Evolutionary conservation across 2,329 filamentous ascomycete genomes (phyloP), one percentile per base, ranked within the genome.

Genomic region (Pyrenophora teres): DNA sequence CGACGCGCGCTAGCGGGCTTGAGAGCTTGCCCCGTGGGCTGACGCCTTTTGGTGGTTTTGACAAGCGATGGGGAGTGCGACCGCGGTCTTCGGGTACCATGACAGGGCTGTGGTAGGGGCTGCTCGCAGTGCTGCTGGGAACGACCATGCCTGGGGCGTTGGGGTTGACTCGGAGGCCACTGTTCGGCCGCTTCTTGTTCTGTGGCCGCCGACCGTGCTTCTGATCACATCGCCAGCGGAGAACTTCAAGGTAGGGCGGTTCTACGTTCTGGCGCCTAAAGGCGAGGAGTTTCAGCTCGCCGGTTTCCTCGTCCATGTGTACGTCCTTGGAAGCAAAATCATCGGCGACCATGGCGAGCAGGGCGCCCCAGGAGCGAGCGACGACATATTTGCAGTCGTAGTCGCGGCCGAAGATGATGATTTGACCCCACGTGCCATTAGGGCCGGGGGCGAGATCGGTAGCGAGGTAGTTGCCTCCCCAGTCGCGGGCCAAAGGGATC

Each of bases 341-440:
- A 68, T 99, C 94, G 25, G 94, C 92, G 6, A 97, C 84, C 27
- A 87, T 84, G 43, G 92, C 92, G 16, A 99, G 77, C 70, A 99
- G 92, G 8, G 88, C 83, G 13, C 87, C 85, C 94, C 94, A 99
- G 1, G 93, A 97, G 55, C 90, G 86, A 25, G 94, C 90, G 50
- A 99, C 83, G 6, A 99, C 94, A 70, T 96, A 99, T 78, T 99
- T 99, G 76, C 90, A 96, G 72, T 99, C 94, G 76, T 96, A 99
- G 77, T 99, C 94, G 54, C 94, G 90, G 43, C 94, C 94, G 73
- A 96, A 97, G 56, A 99, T 83, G 67, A 99, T 96, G 60, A 99
- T 86, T 73, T 99, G 94, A 46, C 94, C 94, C 93, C 94, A 99
- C 72, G 87, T 89, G 33, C 94, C 94, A 40, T 84, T 83, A 8